phyloP scores from a whole-genome alignment of 1,284 basidiomycete species.

The Ustilago vetiveriae region DNA sequence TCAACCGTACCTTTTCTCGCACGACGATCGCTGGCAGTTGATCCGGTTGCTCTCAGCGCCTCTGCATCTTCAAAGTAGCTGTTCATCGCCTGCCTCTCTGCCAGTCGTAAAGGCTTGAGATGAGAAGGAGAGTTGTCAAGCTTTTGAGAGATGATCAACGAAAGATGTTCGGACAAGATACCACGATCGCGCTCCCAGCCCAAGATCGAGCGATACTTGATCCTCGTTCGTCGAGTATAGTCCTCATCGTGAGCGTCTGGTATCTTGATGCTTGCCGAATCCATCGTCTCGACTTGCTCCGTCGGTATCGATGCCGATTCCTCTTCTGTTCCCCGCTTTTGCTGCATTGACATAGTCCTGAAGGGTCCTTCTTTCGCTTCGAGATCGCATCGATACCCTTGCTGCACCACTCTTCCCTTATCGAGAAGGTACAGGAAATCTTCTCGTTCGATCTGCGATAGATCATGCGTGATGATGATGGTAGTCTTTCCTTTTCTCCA shows the following conservation, averaged over 20 bases:
- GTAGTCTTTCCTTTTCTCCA: slow-evolving; percentile 88
- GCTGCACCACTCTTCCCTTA: slow-evolving; percentile 81
- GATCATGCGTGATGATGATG: slow-evolving; percentile 94
- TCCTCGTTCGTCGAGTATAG: slow-evolving; percentile 68
- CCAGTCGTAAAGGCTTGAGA: slow-evolving; percentile 36
- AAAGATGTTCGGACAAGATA: slow-evolving; percentile 29
- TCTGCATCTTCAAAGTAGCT: slow-evolving; percentile 37
- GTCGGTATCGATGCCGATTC: slow-evolving; percentile 50
- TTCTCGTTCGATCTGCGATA: slow-evolving; percentile 78
- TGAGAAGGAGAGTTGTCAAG: slow-evolving; percentile 21
- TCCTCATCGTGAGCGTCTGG: slow-evolving; percentile 37
- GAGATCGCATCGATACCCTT: slow-evolving; percentile 83
- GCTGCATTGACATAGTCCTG: slow-evolving; percentile 10
- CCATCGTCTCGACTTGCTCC: slow-evolving; percentile 65
- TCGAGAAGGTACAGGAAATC: slow-evolving; percentile 95
- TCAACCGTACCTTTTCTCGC: slow-evolving; percentile 5
- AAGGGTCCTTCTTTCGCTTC: slow-evolving; percentile 67
- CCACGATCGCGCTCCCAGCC: slow-evolving; percentile 33
- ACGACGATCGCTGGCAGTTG: slow-evolving; percentile 33
- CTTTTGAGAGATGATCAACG: slow-evolving; percentile 38
- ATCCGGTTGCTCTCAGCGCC: slow-evolving; percentile 25
- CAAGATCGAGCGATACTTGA: slow-evolving; percentile 30
- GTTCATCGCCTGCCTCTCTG: slow-evolving; percentile 32
- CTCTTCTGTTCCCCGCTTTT: slow-evolving; percentile 1
- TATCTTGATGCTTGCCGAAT: slow-evolving; percentile 13